These are phyloP conservation scores for Cladophialophora yegresii DNA, from an alignment of 2,329 filamentous ascomycete genomes.

Conservation along the genomic window DNA sequence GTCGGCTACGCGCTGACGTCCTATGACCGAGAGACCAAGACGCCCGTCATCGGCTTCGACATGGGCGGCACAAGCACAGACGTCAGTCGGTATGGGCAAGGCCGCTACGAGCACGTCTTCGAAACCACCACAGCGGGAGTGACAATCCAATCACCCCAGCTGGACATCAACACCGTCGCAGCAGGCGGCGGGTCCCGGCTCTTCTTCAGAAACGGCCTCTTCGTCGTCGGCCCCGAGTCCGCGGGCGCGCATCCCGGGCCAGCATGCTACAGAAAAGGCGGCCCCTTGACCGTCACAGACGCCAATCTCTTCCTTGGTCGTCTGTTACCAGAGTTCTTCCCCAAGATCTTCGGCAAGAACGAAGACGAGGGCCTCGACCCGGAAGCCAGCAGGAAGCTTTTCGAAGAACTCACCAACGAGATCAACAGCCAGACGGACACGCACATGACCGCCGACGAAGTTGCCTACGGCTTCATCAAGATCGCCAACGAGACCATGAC, in stretches of 20 bases:
- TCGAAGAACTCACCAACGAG: conserved; percentile 73
- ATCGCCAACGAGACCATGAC: conserved; percentile 93
- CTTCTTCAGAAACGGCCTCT: conserved; percentile 86
- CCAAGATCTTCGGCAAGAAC: conserved; percentile 89
- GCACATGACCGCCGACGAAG: conserved; percentile 75
- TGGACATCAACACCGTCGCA: conserved; percentile 94
- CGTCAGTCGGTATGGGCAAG: conserved; percentile 81
- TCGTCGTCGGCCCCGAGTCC: conserved; percentile 89
- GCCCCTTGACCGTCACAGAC: conserved; percentile 86
- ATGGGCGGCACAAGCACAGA: conserved; percentile 95
- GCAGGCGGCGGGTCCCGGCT: conserved; percentile 71
- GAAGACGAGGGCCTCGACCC: conserved; percentile 80
- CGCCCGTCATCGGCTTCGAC: conserved; percentile 89
- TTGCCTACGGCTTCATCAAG: conserved; percentile 88
- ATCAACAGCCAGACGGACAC: conserved; percentile 70
- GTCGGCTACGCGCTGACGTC: conserved; percentile 91
- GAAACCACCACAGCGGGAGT: conserved; percentile 94
- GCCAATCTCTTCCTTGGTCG: conserved; percentile 87
- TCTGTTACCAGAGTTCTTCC: conserved; percentile 88
- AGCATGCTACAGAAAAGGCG: conserved; percentile 89
- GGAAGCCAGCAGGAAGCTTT: conserved; percentile 71
- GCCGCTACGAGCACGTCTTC: conserved; percentile 88
- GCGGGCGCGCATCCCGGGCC: conserved; percentile 89
- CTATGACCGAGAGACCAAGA: conserved; percentile 79
- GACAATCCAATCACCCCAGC: conserved; percentile 85